Evolutionary conservation across 2,329 filamentous ascomycete genomes (phyloP).

Genomic region (Clonostachys solani): DNA sequence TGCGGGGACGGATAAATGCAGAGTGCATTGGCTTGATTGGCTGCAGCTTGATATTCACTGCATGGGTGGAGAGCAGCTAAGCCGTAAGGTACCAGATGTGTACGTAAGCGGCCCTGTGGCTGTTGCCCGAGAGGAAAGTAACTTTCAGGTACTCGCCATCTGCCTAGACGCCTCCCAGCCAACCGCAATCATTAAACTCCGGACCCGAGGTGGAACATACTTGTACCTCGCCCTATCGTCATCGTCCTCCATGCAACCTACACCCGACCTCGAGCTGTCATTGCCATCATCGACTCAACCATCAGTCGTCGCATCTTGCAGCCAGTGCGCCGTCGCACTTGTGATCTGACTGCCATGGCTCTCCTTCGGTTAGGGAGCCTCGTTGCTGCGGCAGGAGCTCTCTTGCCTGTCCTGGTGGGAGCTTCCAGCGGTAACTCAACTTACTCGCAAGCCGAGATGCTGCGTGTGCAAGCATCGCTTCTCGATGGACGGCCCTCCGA

Average conservation of each 20-base stretch:
- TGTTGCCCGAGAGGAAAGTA: no score
- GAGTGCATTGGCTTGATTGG: no score
- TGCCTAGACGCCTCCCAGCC: neutral
- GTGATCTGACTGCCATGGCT: constrained; percentile 29
- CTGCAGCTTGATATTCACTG: no score
- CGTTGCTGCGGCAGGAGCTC: constrained; percentile 29
- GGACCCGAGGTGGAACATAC: no score
- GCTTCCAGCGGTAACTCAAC: constrained; percentile 43
- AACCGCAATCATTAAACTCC: no score
- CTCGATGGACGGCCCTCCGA: constrained; percentile 70
- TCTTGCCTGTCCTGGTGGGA: constrained; percentile 18
- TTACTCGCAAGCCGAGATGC: constrained; percentile 56
- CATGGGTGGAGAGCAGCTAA: no score
- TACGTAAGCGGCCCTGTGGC: no score
- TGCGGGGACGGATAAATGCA: no score
- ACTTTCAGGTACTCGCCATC: neutral
- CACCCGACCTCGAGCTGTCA: no score
- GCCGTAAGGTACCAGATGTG: no score
- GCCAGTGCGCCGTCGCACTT: neutral
- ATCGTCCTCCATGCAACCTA: neutral
- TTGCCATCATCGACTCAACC: neutral
- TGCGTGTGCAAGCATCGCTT: constrained; percentile 63
- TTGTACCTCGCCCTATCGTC: neutral
- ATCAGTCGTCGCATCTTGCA: neutral
- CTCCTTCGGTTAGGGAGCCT: constrained; percentile 27